Evolutionary conservation across 2,329 filamentous ascomycete species (phyloP), one percentile per base, ranked within the genome.

Genomic region (Ascochyta pisi): DNA sequence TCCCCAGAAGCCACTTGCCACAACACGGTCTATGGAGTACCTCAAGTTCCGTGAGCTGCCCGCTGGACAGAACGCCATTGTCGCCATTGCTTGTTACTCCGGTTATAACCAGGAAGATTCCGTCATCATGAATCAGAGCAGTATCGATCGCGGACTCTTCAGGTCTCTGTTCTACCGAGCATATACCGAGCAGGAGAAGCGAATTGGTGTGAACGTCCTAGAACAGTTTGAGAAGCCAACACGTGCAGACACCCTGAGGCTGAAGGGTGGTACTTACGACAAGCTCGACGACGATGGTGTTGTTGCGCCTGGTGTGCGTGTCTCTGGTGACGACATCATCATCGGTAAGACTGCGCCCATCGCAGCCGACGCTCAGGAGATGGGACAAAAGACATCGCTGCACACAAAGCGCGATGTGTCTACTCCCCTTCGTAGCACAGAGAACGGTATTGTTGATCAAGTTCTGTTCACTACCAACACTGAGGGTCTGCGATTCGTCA

Each of bases 31-130:
- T 4, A 99, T 99, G 96, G 95, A 99, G 76, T 98, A 96, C 77
- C 82, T 99, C 68, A 96, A 96, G 72, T 99, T 99, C 88, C 87
- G 95, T 78, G 95, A 99, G 77, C 82, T 99, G 56, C 95, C 95
- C 16, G 95, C 95, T 15, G 95, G 95, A 3, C 95, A 99, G 76
- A 99, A 99, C 71, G 95, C 95, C 19, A 99, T 99, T 68, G 95
- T 99, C 12, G 96, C 95, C 37, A 99, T 99, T 78, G 88, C 92
- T 57, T 96, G 91, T 76, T 99, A 99, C 79, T 96, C 93, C 50
- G 95, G 95, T 57, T 99, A 99, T 82, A 99, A 99, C 78, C 96
- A 99, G 76, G 95, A 99, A 92, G 95, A 99, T 87, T 99, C 95
- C 65, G 94, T 99, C 65, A 96, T 99, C 70, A 98, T 99, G 95